Percentiles rank a stretch among this genome's conserved stretches.
These are phyloP conservation scores for Luffa aegyptiaca DNA, from an alignment of 306 rosid species.

Conservation along the genomic window DNA sequence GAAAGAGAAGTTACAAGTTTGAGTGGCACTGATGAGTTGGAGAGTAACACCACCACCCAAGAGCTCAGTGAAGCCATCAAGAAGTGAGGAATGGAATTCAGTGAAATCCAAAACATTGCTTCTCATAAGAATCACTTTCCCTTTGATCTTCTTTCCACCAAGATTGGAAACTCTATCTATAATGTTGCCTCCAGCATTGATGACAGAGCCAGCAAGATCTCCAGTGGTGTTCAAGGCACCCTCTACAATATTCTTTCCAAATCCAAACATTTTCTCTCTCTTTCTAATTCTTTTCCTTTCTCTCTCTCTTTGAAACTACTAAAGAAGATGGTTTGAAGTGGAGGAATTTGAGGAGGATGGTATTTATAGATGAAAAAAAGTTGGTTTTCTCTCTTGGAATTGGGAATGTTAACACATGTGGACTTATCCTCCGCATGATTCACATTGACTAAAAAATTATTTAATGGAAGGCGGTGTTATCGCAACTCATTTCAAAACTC, in stretches of 20 bases:
- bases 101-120: conserved; percentile 66
- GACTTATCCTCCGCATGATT: not conserved
- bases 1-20: not conserved
- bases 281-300: too few relatives aligned
- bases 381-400: not conserved
- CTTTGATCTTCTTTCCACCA: conserved; percentile 22
- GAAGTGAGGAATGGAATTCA: conserved; percentile 38
- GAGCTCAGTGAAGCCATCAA: conserved; percentile 52
- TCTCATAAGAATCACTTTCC: conserved; percentile 60
- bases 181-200: not conserved
- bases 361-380: not conserved
- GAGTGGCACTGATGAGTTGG: conserved; percentile 37
- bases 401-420: not conserved
- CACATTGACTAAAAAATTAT: too few relatives aligned
- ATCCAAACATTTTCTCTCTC: not conserved
- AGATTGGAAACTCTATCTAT: not conserved
- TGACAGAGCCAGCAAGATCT: not conserved
- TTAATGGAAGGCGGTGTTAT: too few relatives aligned
- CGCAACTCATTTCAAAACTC: too few relatives aligned
- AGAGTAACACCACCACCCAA: conserved; percentile 43
- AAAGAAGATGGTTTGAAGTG: not conserved
- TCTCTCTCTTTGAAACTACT: not conserved
- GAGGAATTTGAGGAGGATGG: not conserved
- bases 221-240: not conserved
- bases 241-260: not conserved